Base-by-base conservation (phyloP, 768 basidiomycete species). In the Mycena venus region DNA sequence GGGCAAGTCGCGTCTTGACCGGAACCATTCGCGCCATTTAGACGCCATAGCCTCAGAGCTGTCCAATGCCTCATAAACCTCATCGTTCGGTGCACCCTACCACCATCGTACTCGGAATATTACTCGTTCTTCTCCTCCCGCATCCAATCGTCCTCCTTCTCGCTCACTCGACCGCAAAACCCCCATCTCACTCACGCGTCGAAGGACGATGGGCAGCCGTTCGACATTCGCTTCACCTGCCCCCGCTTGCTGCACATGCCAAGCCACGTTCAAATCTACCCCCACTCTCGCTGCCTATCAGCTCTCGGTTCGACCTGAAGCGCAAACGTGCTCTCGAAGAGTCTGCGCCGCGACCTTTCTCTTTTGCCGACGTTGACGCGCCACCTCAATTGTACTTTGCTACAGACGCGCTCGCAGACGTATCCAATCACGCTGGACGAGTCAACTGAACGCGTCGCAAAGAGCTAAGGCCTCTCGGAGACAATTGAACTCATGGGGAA, bases 181-280 rank as follows among this genome's bases (percentile, higher is more conserved):
- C 60, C 11, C 56, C n/a, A 25, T 38, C 63, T 42, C 61, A 58
- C 40, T 36, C 44, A 74, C 69, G 58, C 70, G 63, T 83, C 70
- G 75, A 80, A 47, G 84, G 84, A 36, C 82, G 83, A 74, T 85
- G 84, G 84, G 60, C 74, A 40, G 75, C 72, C 32, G 79, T 85
- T 27, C 80, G 83, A 9, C 70, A 75, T 4, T 82, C 84, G 32
- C 76, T 85, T 10, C 78, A 77, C 62, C 80, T 85, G 15, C 78
- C 80, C 0, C 79, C 80, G 25, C 74, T 79, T 60, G 58, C 81
- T 44, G 78, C 60, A 19, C 59, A 53, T 14, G 70, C 27, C 61
- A 55, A 70, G 60, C 55, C 63, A 29, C 29, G 38, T 5, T 53
- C 65, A 11, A 65, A 64, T 11, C 49, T 65, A 23, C 64, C 58